Evolutionary conservation across 2,329 filamentous ascomycete species (phyloP).

Genomic region (Fusarium sp.): DNA sequence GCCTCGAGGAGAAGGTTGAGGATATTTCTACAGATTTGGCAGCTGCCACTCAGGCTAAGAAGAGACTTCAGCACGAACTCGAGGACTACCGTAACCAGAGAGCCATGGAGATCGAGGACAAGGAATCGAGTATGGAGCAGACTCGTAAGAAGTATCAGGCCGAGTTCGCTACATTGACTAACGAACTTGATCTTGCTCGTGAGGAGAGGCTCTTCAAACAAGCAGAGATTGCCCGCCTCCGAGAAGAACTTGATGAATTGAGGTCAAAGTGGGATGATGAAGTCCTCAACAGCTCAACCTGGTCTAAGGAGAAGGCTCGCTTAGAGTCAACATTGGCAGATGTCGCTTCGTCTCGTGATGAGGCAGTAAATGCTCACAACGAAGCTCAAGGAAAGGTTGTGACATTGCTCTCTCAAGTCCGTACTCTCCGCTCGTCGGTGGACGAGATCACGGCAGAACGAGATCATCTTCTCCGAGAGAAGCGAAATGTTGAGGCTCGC

Average conservation of each 20-base stretch:
- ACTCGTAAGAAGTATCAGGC: constrained; percentile 97
- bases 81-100: constrained; percentile 96
- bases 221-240: constrained; percentile 83
- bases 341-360: constrained; percentile 88
- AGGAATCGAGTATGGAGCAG: constrained; percentile 94
- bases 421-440: constrained; percentile 80
- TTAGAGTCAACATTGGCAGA: constrained; percentile 90
- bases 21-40: constrained; percentile 91
- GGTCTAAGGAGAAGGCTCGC: constrained; percentile 96
- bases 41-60: constrained; percentile 86
- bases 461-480: constrained; percentile 85
- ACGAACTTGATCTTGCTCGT: constrained; percentile 91
- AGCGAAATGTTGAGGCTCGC: constrained; percentile 85
- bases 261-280: constrained; percentile 98
- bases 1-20: constrained; percentile 88
- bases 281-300: constrained; percentile 95
- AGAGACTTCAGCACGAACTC: constrained; percentile 93
- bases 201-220: constrained; percentile 89
- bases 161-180: constrained; percentile 87
- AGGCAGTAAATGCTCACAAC: constrained; percentile 91
- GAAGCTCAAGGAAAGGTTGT: constrained; percentile 95
- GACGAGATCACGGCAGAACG: constrained; percentile 88
- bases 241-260: constrained; percentile 95
- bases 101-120: constrained; percentile 96
- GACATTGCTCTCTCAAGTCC: constrained; percentile 86